Evolutionary conservation across 2,329 filamentous ascomycete genomes (phyloP).

Genomic region (Diaporthe sp.): DNA sequence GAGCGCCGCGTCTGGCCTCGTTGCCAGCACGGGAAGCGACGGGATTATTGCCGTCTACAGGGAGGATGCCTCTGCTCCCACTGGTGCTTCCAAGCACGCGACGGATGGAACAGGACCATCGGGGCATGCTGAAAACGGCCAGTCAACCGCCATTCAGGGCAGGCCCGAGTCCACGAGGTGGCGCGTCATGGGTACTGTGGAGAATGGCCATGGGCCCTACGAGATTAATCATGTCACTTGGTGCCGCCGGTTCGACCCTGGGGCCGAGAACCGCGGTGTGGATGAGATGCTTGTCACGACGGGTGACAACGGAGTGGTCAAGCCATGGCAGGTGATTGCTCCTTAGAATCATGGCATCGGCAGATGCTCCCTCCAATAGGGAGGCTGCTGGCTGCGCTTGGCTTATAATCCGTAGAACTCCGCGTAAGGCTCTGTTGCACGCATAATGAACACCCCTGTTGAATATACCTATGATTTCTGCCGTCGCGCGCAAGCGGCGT

Average conservation of each 20-base stretch:
- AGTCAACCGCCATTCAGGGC: conserved; percentile 35
- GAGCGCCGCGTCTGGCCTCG: conserved; percentile 79
- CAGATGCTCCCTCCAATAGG: too few species aligned
- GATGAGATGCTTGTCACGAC: conserved; percentile 93
- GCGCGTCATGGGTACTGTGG: conserved; percentile 75
- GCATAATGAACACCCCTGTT: neutral
- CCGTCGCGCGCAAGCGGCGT: neutral
- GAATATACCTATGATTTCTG: neutral
- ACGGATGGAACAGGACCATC: neutral
- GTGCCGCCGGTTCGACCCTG: conserved; percentile 81
- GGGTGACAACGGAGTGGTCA: conserved; percentile 90
- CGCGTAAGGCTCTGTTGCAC: neutral
- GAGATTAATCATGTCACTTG: conserved; percentile 94
- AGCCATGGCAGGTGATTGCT: conserved; percentile 73
- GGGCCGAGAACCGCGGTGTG: conserved; percentile 59
- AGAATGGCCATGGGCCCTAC: conserved; percentile 87
- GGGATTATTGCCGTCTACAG: conserved; percentile 83
- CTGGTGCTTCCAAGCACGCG: neutral
- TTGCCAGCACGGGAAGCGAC: conserved; percentile 92
- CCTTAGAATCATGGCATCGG: neutral
- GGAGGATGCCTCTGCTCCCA: conserved; percentile 56
- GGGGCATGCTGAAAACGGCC: neutral
- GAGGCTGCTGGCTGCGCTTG: neutral
- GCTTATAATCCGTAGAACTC: neutral
- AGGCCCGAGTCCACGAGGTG: conserved; percentile 64